A percentile compares a stretch with the other conserved stretches of the same genome.
Conservation (phyloP, 1,284 basidiomycete genomes). For the Cutaneotrichosporon cutaneum region DNA sequence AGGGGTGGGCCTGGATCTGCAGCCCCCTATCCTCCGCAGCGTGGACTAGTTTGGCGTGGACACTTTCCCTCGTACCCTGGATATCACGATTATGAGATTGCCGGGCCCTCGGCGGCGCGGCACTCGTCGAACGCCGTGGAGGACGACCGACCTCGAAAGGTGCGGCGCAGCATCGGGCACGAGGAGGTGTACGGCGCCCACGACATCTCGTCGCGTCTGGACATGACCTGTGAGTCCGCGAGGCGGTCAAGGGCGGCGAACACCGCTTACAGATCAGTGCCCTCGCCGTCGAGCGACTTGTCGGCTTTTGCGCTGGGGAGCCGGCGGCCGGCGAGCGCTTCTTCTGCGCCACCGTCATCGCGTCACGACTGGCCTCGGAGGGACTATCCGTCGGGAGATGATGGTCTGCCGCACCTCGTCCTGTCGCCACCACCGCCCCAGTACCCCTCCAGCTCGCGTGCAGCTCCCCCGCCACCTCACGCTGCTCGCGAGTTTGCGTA, state of each 20-base stretch:
- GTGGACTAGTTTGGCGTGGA: conserved; percentile 8
- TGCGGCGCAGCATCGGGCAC: conserved; percentile 12
- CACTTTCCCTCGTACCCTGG: conserved; percentile 5
- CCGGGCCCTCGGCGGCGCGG: background rate
- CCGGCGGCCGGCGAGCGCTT: conserved; percentile 8
- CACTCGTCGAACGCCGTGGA: background rate
- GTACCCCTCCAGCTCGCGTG: background rate
- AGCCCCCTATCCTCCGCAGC: background rate
- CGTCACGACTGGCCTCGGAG: conserved; percentile 18
- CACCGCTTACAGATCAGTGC: conserved; percentile 17
- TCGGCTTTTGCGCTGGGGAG: conserved; percentile 39
- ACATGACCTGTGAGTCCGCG: conserved; percentile 15
- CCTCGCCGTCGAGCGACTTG: conserved; percentile 36
- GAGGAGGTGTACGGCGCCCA: conserved; percentile 13
- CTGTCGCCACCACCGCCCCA: background rate
- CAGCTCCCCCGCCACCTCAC: background rate
- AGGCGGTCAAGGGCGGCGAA: background rate
- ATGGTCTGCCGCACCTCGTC: conserved; percentile 21
- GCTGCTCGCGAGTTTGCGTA: conserved; percentile 9
- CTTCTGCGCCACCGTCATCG: conserved; percentile 10
- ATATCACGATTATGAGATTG: conserved; percentile 3
- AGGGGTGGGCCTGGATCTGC: background rate
- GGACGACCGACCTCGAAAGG: conserved; percentile 14
- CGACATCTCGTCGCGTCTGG: conserved; percentile 20
- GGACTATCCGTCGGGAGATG: conserved; percentile 22